Percentiles rank a stretch among this genome's conserved stretches.
Conservation (phyloP, 2,329 filamentous ascomycete genomes). For the Cordyceps pruinosa region DNA sequence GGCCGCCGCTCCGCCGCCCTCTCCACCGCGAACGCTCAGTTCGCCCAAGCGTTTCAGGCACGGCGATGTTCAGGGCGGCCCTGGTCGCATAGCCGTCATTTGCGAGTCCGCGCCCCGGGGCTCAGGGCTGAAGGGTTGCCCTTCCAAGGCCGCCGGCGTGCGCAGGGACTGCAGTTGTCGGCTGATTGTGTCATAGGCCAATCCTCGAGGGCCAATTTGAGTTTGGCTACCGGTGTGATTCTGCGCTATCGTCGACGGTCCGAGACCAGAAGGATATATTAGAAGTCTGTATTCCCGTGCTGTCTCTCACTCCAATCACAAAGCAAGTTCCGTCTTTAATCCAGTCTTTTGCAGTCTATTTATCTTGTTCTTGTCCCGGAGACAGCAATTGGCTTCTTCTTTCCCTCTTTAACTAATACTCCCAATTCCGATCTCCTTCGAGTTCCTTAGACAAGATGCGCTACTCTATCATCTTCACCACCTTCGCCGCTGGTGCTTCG, state of each 20-base stretch:
- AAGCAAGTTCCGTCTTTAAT: background rate
- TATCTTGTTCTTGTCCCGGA: background rate
- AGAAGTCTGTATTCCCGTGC: background rate
- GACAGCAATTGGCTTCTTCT: background rate
- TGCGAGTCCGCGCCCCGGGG: background rate
- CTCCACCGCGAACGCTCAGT: slow-evolving; percentile 6
- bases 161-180: background rate
- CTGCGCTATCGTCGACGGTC: background rate
- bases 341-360: background rate
- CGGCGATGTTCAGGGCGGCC: background rate
- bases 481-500: slow-evolving; percentile 1
- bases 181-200: background rate
- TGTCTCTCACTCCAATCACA: background rate
- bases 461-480: background rate
- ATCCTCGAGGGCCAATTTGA: background rate
- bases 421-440: background rate
- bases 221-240: background rate
- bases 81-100: background rate
- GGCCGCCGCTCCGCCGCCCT: background rate
- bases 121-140: background rate
- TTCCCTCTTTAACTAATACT: background rate
- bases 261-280: background rate
- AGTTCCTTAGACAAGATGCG: slow-evolving; percentile 4
- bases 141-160: background rate
- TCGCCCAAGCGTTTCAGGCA: slow-evolving; percentile 10